These are phyloP conservation scores for Triticum turgidum DNA, from an alignment of 176 grass and related monocot species.

Conservation along the genomic window DNA sequence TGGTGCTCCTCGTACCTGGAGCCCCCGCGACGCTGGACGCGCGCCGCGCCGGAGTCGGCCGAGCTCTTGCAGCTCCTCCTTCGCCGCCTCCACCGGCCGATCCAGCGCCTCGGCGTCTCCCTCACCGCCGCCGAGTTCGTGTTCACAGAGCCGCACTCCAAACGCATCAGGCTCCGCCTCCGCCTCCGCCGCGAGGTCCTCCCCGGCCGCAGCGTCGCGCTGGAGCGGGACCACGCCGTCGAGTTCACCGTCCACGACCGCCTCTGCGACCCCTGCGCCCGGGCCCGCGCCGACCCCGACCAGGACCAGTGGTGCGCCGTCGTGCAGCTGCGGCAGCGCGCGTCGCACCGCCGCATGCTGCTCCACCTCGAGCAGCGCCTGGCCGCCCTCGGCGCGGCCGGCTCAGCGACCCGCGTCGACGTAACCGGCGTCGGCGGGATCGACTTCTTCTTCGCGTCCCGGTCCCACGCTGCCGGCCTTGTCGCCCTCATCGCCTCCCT, in stretches of 20 bases:
- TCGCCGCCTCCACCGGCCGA: constrained; percentile 36
- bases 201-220: constrained; percentile 36
- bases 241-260: constrained; percentile 59
- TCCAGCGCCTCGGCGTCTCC: constrained; percentile 25
- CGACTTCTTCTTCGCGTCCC: constrained; percentile 65
- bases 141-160: constrained; percentile 61
- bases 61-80: constrained; percentile 55
- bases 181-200: constrained; percentile 51
- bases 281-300: constrained; percentile 45
- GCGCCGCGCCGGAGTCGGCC: constrained; percentile 40
- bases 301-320: constrained; percentile 54
- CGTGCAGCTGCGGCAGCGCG: constrained; percentile 62
- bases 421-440: constrained; percentile 36
- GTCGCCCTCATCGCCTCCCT: constrained; percentile 50
- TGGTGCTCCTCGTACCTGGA: constrained; percentile 42
- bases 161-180: constrained; percentile 52
- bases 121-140: constrained; percentile 59
- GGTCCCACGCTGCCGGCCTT: constrained; percentile 44
- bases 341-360: constrained; percentile 55
- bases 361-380: constrained; percentile 69
- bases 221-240: constrained; percentile 50
- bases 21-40: constrained; percentile 49
- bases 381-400: constrained; percentile 39
- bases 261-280: constrained; percentile 40
- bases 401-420: constrained; percentile 36